A percentile compares a stretch with the other conserved stretches of the same genome.
These are phyloP conservation scores for Saccharomycopsis babjevae DNA, from an alignment of 805 yeast species.

Conservation along the genomic window DNA sequence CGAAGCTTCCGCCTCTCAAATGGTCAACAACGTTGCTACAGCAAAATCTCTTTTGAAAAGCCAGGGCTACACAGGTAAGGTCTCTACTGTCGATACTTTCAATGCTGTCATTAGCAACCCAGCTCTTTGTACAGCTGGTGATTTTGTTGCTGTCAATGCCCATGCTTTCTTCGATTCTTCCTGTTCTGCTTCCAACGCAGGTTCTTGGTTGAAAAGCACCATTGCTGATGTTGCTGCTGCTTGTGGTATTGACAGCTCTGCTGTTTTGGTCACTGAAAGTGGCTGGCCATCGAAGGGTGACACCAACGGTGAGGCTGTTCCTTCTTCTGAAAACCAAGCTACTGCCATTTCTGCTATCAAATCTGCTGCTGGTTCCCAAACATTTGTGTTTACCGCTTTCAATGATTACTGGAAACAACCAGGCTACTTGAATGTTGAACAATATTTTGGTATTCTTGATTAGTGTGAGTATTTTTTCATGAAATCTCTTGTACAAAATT, in stretches of 20 bases:
- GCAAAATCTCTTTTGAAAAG: conserved; percentile 36
- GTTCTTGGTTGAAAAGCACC: conserved; percentile 40
- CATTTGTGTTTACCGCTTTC: conserved; percentile 49
- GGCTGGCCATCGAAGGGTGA: conserved; percentile 60
- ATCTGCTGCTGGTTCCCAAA: conserved; percentile 35
- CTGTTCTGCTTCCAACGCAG: conserved; percentile 41
- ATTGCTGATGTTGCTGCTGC: conserved; percentile 31
- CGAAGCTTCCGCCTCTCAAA: conserved; percentile 31
- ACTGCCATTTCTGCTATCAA: conserved; percentile 42
- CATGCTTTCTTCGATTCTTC: conserved; percentile 54
- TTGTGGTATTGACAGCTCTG: conserved; percentile 34
- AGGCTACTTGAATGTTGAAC: conserved; percentile 50
- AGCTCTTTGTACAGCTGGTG: conserved; percentile 40
- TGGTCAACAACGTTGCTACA: conserved; percentile 32
- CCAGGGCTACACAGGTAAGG: conserved; percentile 37
- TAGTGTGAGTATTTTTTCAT: not conserved
- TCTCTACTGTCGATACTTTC: conserved; percentile 50
- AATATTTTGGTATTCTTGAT: conserved; percentile 55
- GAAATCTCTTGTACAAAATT: not conserved
- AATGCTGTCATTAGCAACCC: conserved; percentile 41
- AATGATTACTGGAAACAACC: conserved; percentile 55
- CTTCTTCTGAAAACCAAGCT: conserved; percentile 41
- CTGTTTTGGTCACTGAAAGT: conserved; percentile 43
- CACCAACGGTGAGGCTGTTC: conserved; percentile 44
- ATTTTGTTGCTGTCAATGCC: conserved; percentile 50